Conservation (phyloP, 306 rosid genomes). For the Begonia peltatifolia region DNA sequence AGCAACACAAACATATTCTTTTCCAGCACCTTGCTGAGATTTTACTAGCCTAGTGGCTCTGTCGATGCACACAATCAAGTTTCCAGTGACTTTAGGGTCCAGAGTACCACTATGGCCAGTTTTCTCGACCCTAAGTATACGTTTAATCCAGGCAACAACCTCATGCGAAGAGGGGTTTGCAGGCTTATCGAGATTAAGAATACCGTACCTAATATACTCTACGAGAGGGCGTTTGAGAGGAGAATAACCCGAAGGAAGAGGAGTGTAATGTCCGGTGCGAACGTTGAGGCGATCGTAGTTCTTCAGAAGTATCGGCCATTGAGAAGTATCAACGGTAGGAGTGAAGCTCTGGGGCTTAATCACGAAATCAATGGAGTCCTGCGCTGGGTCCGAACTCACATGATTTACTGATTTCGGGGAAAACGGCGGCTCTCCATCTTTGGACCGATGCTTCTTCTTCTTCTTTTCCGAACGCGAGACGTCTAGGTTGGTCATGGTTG, state of each 20-base stretch:
- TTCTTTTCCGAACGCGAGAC: conserved; percentile 35
- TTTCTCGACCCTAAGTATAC: conserved; percentile 63
- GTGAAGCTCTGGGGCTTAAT: conserved; percentile 60
- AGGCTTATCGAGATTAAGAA: conserved; percentile 69
- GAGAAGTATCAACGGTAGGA: conserved; percentile 55
- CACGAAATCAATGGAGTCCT: conserved; percentile 25
- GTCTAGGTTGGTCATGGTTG: conserved; percentile 25
- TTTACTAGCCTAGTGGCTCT: conserved; percentile 70
- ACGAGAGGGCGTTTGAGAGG: conserved; percentile 67
- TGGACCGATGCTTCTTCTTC: conserved; percentile 26
- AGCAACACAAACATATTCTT: conserved; percentile 71
- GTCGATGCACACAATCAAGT: conserved; percentile 69
- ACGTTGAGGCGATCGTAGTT: conserved; percentile 85
- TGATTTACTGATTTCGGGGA: too few relatives aligned
- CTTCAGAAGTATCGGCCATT: conserved; percentile 79
- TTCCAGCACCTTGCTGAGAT: conserved; percentile 80
- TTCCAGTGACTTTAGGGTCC: conserved; percentile 78
- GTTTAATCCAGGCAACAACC: conserved; percentile 78
- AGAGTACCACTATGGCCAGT: conserved; percentile 84
- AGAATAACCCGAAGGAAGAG: conserved; percentile 55
- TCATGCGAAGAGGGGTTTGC: conserved; percentile 87
- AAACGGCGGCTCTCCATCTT: conserved; percentile 7
- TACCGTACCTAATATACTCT: conserved; percentile 58
- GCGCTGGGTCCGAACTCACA: conserved; percentile 9
- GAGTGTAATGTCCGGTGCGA: conserved; percentile 78